Evolutionary conservation across 1,284 basidiomycete species (phyloP), one percentile per base, ranked within the genome.

Genomic region (Heterobasidion parviporum): DNA sequence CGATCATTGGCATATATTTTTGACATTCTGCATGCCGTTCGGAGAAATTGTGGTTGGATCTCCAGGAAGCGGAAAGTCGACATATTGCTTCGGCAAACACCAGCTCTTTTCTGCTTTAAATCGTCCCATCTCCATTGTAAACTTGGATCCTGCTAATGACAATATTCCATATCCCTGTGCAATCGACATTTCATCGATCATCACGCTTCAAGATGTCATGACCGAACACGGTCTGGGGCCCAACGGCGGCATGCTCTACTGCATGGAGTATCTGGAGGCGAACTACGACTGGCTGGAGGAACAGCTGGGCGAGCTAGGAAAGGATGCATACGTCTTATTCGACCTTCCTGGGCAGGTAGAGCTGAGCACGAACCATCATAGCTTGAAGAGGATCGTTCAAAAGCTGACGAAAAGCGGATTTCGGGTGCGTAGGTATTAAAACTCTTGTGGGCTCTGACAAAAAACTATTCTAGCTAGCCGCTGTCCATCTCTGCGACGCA

Each of bases 301-400:
- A 38, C 72, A 84, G 50, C 71, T 98, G 63, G 79, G 79, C 56
- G 81, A 81, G 63, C 72, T 92, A 1, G 85, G 83, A 6, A 71
- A 78, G 48, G 87, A 90, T 56, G 78, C 83, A 50, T 98, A 97
- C 72, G 81, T 99, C 50, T 75, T 99, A 44, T 97, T 99, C 69
- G 97, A 99, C 70, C 81, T 98, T 6, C 96, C 97, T 0, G 97
- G 97, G 0, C 97, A 99, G 72, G 96, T 99, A 50, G 97, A 99
- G 70, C 75, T 99, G 47, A 94, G 90, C 71, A 99, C 97, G 54
- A 98, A 96, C 67, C 97, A 99, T 66, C 83, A 87, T 38, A 93
- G 88, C 68, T 72, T 96, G 65, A 95, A 88, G 75, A 80, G 77
- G 56, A 87, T 95, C 60, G 78, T 92, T 8, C 79, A 81, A 59